Evolutionary conservation across 73 alveolate species (phyloP), one percentile per base, ranked within the genome.

Genomic region (Paramecium biaurelia): DNA sequence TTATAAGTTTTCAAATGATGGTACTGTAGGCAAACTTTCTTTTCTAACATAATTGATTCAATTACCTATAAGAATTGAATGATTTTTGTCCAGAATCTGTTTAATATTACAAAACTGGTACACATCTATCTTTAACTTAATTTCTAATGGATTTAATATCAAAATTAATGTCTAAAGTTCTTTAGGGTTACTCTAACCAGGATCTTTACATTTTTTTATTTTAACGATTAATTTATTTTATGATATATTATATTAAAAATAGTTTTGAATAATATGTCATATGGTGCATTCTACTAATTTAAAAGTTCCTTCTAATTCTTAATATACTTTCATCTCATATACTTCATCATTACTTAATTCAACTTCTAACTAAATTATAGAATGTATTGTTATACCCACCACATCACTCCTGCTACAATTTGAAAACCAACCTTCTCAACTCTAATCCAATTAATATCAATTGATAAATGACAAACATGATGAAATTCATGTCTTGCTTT

Each of bases 221-320:
- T 74, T 74, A 74, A 63, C 84, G 84, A 63, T 63, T 63, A 63
- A 63, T 63, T 63, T 63, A 63, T 63, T 63, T 38, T 63, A 63
- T 63, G 7, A 63, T 53, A 18, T 18, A 5, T 26, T 12, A 63
- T 30, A 43, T 34, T 43, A 20, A 30, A n/a, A 26, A 20, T 23
- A 42, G 59, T 47, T n/a, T 32, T 47, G 23, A 15, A 58, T 41
- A 32, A 21, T 63, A 30, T 30, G 74, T 18, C 56, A 43, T 79
- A 12, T 12, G 41, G 43, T 23, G 10, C 84, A 63, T 7, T 9
- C 45, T 23, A 32, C 45, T 63, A 63, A 63, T 30, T 26, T 18
- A 63, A 63, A 63, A 26, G 84, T 63, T 63, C 84, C 84, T 24
- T 63, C 84, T 24, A 63, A 26, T 30, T 63, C 84, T 63, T 63